These are phyloP conservation scores for Alternaria tenuissima DNA, from an alignment of 2,329 filamentous ascomycete species.

Conservation along the genomic window DNA sequence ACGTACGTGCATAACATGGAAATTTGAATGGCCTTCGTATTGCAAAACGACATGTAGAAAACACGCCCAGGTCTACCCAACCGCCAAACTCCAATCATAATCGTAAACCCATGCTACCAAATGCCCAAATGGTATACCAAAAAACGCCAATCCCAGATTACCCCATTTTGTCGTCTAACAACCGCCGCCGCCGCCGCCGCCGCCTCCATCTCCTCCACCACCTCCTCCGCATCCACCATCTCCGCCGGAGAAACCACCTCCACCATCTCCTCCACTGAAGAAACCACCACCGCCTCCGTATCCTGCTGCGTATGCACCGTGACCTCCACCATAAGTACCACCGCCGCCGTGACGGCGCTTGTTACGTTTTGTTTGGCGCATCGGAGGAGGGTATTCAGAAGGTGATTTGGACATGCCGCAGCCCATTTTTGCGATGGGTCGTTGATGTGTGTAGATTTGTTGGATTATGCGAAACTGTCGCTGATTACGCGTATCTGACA, in stretches of 20 bases:
- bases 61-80: background rate
- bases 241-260: slow-evolving; percentile 9
- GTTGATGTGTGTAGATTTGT: background rate
- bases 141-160: background rate
- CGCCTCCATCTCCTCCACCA: slow-evolving; percentile 15
- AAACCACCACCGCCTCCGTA: slow-evolving; percentile 11
- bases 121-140: background rate
- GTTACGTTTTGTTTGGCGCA: slow-evolving; percentile 10
- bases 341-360: background rate
- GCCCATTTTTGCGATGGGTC: slow-evolving; percentile 21
- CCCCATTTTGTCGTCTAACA: background rate
- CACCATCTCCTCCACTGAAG: slow-evolving; percentile 5
- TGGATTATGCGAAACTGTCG: background rate
- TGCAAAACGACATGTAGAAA: background rate
- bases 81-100: background rate
- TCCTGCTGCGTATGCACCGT: background rate
- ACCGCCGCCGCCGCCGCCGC: slow-evolving; percentile 10
- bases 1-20: background rate
- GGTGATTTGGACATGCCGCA: slow-evolving; percentile 27
- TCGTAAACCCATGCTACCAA: background rate
- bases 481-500: background rate
- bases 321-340: background rate
- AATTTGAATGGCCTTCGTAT: background rate
- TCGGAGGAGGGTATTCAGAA: slow-evolving; percentile 19
- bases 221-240: slow-evolving; percentile 21